Evolutionary conservation across 164 flowering plant species (phyloP), one percentile per base, ranked within the genome.

Genomic region (Houttuynia cordata): DNA sequence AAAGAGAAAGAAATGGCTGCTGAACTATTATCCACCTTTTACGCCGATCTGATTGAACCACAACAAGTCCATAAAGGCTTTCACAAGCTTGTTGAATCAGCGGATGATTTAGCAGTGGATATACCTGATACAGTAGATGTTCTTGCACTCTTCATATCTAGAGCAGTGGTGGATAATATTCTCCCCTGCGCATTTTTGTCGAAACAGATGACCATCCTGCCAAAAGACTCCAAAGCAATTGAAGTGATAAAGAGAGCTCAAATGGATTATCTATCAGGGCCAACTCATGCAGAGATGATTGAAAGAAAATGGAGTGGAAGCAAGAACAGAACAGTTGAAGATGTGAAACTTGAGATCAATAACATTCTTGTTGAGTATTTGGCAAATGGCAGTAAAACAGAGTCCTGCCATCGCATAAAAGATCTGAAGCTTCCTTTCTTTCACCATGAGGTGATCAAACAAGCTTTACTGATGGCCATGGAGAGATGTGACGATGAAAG

Each of bases 1-100:
- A 80, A 74, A 56, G 88, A 83, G 75, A 83, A 83, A 69, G 86
- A 83, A 74, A 87, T 89, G 97, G 84, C 97, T 56, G 83, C 92
- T 30, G 76, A 79, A 53, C 67, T 87, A 15, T 64, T 89, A 61
- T 89, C 97, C 21, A 66, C 85, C 10, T 78, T 87, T 37, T 89
- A 89, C 66, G 81, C 85, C 3, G 79, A 79, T 24, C 75, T 79
- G 15, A 82, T 89, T 24, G 80, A 76, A 24, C 87, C 97, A 12
- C 66, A 74, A 30, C 88, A 89, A 64, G 78, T 89, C 57, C 76
- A 77, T 64, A 73, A 75, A 71, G 97, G 97, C 22, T 89, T 82
- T 59, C 50, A 67, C n/a, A 79, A 73, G 52, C 67, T 89, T 63
- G 73, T 87, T 17, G 83, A 83, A 54, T 77, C 84, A 10, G 76